These are phyloP conservation scores for Mrakia hoshinonis DNA, from an alignment of 768 basidiomycete species.

Conservation along the genomic window DNA sequence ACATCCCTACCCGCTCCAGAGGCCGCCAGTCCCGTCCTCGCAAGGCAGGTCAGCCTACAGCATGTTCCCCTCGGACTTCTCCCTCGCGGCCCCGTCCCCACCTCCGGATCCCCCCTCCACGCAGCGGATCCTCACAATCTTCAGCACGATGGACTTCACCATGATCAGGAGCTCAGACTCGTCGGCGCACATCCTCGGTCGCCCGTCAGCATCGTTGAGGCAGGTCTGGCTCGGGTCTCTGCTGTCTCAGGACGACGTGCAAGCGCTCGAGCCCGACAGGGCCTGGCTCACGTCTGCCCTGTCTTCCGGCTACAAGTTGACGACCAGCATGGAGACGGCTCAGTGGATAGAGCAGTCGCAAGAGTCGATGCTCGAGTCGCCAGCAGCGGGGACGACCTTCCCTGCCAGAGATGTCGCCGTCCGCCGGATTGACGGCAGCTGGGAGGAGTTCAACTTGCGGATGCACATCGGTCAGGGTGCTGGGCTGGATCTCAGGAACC, in stretches of 20 bases:
- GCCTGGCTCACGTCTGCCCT: neutral
- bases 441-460: conserved; percentile 21
- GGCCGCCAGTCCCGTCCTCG: neutral
- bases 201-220: conserved; percentile 1
- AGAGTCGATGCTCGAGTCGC: conserved; percentile 14
- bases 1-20: neutral
- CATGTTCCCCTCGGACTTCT: conserved; percentile 5
- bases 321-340: neutral
- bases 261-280: conserved; percentile 9
- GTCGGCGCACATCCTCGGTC: neutral
- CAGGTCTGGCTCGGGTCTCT: conserved; percentile 9
- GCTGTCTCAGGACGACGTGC: conserved; percentile 5
- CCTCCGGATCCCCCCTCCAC: neutral
- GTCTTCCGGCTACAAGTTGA: neutral
- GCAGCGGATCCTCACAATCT: conserved; percentile 9
- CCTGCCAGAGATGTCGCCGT: conserved; percentile 12
- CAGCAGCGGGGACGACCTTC: conserved; percentile 10
- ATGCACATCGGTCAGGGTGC: conserved; percentile 23
- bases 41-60: neutral
- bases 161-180: conserved; percentile 16
- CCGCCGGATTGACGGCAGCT: conserved; percentile 8
- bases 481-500: conserved; percentile 15
- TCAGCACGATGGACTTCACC: conserved; percentile 14
- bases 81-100: neutral
- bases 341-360: neutral